phyloP scores from a whole-genome alignment of 2,329 filamentous ascomycete genomes.

The Penicillium sp. region DNA sequence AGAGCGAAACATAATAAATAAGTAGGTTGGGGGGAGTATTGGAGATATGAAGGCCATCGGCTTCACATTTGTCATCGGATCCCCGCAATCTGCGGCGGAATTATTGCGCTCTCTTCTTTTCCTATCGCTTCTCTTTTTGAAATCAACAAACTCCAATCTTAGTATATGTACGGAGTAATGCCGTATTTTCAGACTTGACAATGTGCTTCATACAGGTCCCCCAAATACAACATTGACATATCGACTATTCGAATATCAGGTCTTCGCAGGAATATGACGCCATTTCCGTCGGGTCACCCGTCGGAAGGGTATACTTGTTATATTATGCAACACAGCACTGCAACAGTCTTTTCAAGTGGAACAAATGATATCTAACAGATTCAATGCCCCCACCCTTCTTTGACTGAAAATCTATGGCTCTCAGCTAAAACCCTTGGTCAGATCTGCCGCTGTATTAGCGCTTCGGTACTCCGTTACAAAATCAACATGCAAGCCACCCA shows the following conservation, averaged over 20 bases:
- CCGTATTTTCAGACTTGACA: too few relatives aligned
- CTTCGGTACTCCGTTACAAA: background rate
- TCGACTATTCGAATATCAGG: background rate
- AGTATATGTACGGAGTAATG: too few relatives aligned
- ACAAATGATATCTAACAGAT: background rate
- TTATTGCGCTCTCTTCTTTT: background rate
- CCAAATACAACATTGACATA: background rate
- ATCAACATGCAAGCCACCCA: slow-evolving; percentile 5
- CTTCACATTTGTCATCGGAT: slow-evolving; percentile 10
- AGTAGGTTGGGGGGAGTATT: background rate
- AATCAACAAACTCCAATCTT: background rate
- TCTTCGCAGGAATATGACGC: background rate
- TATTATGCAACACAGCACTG: background rate
- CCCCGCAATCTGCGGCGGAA: slow-evolving; percentile 7
- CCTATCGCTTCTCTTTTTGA: background rate
- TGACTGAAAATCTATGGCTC: background rate
- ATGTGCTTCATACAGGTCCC: background rate
- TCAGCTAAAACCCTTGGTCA: background rate
- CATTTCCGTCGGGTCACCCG: background rate
- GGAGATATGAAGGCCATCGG: background rate
- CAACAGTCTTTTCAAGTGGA: background rate
- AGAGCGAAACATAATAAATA: slow-evolving; percentile 16
- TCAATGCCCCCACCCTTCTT: too few relatives aligned
- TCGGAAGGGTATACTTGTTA: background rate
- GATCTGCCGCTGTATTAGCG: background rate